Conservation (phyloP, 2,329 filamentous ascomycete genomes). For the Trichoderma simmonsii region DNA sequence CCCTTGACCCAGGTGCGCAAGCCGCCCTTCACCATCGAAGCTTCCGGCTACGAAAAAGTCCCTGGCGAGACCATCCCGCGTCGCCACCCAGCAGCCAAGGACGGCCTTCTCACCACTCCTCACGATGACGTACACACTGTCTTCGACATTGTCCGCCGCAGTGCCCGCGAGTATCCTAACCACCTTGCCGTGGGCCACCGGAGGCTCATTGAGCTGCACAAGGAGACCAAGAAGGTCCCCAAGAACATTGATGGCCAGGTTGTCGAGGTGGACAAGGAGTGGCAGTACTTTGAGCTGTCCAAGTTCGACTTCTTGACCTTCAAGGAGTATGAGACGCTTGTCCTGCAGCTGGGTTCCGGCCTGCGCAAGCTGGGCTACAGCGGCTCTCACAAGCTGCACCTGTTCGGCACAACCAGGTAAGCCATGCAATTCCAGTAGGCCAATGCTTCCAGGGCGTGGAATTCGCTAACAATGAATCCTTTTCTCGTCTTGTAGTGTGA, state of each 20-base stretch:
- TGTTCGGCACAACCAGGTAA: conserved; percentile 77
- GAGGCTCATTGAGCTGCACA: conserved; percentile 71
- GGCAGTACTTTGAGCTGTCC: conserved; percentile 84
- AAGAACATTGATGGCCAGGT: conserved; percentile 82
- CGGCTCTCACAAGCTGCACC: conserved; percentile 66
- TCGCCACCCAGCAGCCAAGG: conserved; percentile 67
- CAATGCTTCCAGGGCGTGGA: not conserved
- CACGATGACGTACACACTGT: conserved; percentile 70
- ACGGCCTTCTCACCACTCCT: conserved; percentile 65
- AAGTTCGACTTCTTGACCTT: conserved; percentile 75
- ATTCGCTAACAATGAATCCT: not conserved
- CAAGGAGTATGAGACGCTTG: conserved; percentile 70
- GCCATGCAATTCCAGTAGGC: not conserved
- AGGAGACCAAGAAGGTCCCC: conserved; percentile 84
- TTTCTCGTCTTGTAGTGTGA: conserved; percentile 48
- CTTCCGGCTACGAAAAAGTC: conserved; percentile 62
- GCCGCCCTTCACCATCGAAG: conserved; percentile 73
- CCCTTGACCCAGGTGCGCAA: conserved; percentile 61
- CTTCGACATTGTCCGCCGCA: conserved; percentile 72
- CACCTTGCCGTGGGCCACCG: conserved; percentile 67
- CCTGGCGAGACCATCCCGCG: conserved; percentile 83
- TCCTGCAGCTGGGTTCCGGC: conserved; percentile 67
- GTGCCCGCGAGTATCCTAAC: conserved; percentile 60
- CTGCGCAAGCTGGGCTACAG: conserved; percentile 71
- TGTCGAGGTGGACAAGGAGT: conserved; percentile 81